Conservation (phyloP, 2,329 filamentous ascomycete genomes). For the Trichoderma cornu-damae region DNA sequence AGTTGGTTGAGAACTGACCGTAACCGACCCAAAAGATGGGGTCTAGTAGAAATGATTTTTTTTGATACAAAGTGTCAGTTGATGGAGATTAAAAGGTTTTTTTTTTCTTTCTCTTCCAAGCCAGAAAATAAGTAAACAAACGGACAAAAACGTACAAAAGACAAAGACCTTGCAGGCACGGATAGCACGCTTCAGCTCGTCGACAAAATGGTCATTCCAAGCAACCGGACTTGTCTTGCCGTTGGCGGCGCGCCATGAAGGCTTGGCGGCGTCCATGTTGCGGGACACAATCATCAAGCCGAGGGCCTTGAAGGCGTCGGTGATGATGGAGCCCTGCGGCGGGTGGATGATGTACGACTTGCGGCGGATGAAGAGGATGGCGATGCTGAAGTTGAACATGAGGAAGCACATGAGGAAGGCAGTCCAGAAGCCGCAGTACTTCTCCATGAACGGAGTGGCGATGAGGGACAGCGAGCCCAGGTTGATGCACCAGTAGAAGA, state of each 20-base stretch:
- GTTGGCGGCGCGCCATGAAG: slow-evolving; percentile 54
- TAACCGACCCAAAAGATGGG: slow-evolving; percentile 66
- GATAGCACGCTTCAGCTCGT: slow-evolving; percentile 61
- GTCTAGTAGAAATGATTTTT: slow-evolving; percentile 30
- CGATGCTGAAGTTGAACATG: slow-evolving; percentile 58
- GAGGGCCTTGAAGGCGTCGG: slow-evolving; percentile 54
- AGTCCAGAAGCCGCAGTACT: slow-evolving; percentile 62
- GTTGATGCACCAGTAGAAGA: slow-evolving; percentile 72
- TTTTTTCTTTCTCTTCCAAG: too few species aligned
- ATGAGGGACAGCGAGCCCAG: slow-evolving; percentile 64
- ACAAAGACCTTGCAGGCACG: slow-evolving; percentile 68
- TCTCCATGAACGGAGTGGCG: slow-evolving; percentile 63
- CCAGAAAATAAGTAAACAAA: too few species aligned
- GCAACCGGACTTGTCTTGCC: slow-evolving; percentile 39
- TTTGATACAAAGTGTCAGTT: slow-evolving; percentile 1
- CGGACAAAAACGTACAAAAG: slow-evolving; percentile 40
- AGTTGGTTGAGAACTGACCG: slow-evolving; percentile 62
- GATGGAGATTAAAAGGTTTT: too few species aligned
- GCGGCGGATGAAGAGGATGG: slow-evolving; percentile 44
- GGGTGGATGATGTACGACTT: slow-evolving; percentile 48
- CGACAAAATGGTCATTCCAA: slow-evolving; percentile 67
- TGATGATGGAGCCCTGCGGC: slow-evolving; percentile 58
- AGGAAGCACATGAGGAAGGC: slow-evolving; percentile 54
- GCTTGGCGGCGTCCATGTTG: slow-evolving; percentile 59
- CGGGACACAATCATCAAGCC: slow-evolving; percentile 37